These are phyloP conservation scores for Lachnellula arida DNA, from an alignment of 2,329 filamentous ascomycete genomes.

Conservation along the genomic window DNA sequence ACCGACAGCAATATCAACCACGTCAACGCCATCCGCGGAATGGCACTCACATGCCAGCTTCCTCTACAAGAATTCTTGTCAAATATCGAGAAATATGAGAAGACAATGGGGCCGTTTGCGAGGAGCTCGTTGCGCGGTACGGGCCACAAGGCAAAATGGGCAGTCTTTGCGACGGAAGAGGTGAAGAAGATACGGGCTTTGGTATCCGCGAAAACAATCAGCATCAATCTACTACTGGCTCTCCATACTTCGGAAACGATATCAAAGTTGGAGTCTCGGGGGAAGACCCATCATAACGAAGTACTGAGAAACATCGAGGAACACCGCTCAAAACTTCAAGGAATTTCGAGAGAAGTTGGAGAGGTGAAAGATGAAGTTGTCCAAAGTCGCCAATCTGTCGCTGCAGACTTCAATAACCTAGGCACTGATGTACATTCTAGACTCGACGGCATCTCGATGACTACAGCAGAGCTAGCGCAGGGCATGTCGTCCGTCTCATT, in stretches of 20 bases:
- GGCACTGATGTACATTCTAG: not conserved
- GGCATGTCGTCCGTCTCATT: not conserved
- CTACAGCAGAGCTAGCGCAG: not conserved
- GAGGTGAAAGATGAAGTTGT: not conserved
- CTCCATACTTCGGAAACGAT: not conserved
- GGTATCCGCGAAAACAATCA: not conserved
- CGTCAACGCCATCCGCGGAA: conserved; percentile 2
- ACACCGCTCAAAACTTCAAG: not conserved
- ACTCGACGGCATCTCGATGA: not conserved
- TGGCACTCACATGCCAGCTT: not conserved
- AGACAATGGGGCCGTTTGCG: not conserved
- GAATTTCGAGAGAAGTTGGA: not conserved
- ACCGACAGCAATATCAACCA: not conserved
- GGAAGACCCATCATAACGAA: not conserved
- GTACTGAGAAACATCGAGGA: not conserved
- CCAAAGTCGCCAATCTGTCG: not conserved
- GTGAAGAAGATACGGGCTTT: conserved; percentile 1
- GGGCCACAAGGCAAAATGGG: not conserved
- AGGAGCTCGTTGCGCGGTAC: not conserved
- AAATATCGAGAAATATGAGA: not conserved
- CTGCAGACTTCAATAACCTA: not conserved
- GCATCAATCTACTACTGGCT: not conserved
- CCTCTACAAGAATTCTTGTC: not conserved
- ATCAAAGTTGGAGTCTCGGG: not conserved
- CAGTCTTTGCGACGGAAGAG: not conserved